Evolutionary conservation across 75 land plant genomes (phyloP).

Genomic region (Chamaecyparis obtusa): DNA sequence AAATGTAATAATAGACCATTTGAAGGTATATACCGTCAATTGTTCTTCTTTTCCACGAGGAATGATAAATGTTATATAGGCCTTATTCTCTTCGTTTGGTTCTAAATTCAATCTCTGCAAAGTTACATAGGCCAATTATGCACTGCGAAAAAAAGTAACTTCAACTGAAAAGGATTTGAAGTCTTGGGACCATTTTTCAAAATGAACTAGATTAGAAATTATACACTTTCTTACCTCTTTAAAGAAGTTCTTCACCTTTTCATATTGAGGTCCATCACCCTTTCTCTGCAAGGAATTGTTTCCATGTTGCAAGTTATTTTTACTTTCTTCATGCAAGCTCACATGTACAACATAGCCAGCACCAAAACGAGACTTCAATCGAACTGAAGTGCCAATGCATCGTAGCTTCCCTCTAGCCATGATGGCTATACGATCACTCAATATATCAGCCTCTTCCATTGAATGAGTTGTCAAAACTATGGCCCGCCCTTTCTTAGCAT

Average conservation of each 20-base stretch:
- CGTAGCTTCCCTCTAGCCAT: conserved; percentile 97
- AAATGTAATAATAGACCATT: background rate
- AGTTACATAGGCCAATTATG: background rate
- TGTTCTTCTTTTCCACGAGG: conserved; percentile 73
- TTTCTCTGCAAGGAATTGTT: conserved; percentile 4
- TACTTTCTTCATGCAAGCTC: conserved; percentile 49
- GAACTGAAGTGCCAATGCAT: conserved; percentile 94
- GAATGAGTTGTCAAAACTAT: conserved; percentile 95
- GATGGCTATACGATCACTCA: conserved; percentile 91
- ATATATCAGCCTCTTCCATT: conserved; percentile 98
- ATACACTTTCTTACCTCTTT: conserved; percentile 33
- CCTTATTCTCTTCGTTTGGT: conserved; percentile 79
- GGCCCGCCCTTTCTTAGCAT: conserved; percentile 93
- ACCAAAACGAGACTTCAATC: conserved; percentile 89
- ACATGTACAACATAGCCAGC: conserved; percentile 82
- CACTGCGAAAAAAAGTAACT: background rate
- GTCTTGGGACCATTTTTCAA: background rate
- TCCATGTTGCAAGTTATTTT: conserved; percentile 18
- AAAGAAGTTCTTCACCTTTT: conserved; percentile 70
- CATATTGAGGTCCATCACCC: conserved; percentile 16
- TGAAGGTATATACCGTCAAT: conserved; percentile 46
- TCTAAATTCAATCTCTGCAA: conserved; percentile 60
- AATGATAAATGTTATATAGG: conserved; percentile 81
- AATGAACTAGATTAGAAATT: background rate
- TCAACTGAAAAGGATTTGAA: background rate